phyloP scores from a whole-genome alignment of 805 yeast genomes.

The Candida ponderosae region DNA sequence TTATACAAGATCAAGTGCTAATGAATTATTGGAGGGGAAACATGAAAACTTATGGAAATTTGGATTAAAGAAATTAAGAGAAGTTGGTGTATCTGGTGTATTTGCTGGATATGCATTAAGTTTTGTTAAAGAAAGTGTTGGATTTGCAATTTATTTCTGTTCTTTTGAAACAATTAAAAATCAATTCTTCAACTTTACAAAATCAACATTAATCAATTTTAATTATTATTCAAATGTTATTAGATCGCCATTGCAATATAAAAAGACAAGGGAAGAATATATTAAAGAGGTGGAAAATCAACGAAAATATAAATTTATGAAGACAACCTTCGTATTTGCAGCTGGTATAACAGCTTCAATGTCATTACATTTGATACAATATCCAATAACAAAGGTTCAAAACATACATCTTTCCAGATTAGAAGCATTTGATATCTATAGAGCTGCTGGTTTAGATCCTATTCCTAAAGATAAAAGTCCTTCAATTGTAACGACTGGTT shows the following conservation, averaged over 20 bases:
- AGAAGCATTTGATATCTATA: conserved; percentile 68
- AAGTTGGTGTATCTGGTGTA: conserved; percentile 76
- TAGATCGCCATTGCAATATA: conserved; percentile 16
- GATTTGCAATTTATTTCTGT: conserved; percentile 79
- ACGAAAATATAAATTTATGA: conserved; percentile 36
- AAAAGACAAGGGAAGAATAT: conserved; percentile 13
- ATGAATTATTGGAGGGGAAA: conserved; percentile 61
- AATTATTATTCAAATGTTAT: conserved; percentile 30
- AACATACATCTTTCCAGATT: conserved; percentile 70
- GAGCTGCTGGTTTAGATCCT: conserved; percentile 10
- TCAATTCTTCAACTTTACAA: conserved; percentile 44
- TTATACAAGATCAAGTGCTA: conserved; percentile 69
- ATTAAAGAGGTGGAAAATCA: conserved; percentile 19
- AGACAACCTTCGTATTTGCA: conserved; percentile 59
- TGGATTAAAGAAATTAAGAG: conserved; percentile 57
- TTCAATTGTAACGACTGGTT: conserved; percentile 6
- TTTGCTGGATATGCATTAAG: conserved; percentile 86
- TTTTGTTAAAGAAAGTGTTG: conserved; percentile 67
- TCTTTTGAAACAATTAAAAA: conserved; percentile 77
- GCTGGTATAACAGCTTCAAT: conserved; percentile 90
- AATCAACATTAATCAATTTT: conserved; percentile 35
- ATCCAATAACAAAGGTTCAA: conserved; percentile 76
- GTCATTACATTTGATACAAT: conserved; percentile 68
- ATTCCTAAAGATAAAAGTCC: neutral
- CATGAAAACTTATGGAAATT: conserved; percentile 74